A percentile compares a stretch with the other conserved stretches of the same genome.
phyloP scores from a whole-genome alignment of 2,329 filamentous ascomycete genomes.

The Fusarium nurragi region DNA sequence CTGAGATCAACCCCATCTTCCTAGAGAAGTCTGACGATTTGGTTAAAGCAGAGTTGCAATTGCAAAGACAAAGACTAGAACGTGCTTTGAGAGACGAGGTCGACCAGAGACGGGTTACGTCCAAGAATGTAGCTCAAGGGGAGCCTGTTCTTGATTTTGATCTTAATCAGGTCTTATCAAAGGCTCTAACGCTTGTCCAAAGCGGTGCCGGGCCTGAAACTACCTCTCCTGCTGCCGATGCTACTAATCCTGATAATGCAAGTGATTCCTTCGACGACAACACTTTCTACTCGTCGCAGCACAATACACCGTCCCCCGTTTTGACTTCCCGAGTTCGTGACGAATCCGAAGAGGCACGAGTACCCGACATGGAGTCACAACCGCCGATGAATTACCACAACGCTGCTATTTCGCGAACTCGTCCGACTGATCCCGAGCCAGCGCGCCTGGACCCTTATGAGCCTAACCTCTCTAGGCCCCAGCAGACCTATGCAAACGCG shows the following conservation, averaged over 20 bases:
- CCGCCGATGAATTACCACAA: slow-evolving; percentile 22
- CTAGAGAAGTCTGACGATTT: slow-evolving; percentile 87
- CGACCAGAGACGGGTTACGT: slow-evolving; percentile 65
- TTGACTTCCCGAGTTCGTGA: slow-evolving; percentile 61
- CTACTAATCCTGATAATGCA: slow-evolving; percentile 67
- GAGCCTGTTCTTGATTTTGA: slow-evolving; percentile 73
- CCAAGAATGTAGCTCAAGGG: slow-evolving; percentile 53
- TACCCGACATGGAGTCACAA: slow-evolving; percentile 29
- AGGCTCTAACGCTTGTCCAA: slow-evolving; percentile 76
- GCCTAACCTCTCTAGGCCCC: slow-evolving; percentile 10
- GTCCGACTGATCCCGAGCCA: slow-evolving; percentile 12
- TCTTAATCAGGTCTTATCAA: slow-evolving; percentile 76
- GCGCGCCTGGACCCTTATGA: slow-evolving; percentile 8
- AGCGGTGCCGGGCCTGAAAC: slow-evolving; percentile 69
- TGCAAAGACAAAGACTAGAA: slow-evolving; percentile 85
- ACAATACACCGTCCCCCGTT: slow-evolving; percentile 75
- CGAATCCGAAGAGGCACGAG: slow-evolving; percentile 49
- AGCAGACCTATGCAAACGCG: slow-evolving; percentile 16
- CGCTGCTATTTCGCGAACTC: slow-evolving; percentile 12
- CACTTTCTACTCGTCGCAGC: slow-evolving; percentile 94
- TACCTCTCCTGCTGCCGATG: slow-evolving; percentile 68
- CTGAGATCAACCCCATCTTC: slow-evolving; percentile 82
- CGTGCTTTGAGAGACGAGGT: slow-evolving; percentile 78
- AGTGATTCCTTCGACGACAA: slow-evolving; percentile 92
- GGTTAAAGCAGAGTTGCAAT: slow-evolving; percentile 80